phyloP scores from a whole-genome alignment of 2,329 filamentous ascomycete species.

The Penicillium decumbens region DNA sequence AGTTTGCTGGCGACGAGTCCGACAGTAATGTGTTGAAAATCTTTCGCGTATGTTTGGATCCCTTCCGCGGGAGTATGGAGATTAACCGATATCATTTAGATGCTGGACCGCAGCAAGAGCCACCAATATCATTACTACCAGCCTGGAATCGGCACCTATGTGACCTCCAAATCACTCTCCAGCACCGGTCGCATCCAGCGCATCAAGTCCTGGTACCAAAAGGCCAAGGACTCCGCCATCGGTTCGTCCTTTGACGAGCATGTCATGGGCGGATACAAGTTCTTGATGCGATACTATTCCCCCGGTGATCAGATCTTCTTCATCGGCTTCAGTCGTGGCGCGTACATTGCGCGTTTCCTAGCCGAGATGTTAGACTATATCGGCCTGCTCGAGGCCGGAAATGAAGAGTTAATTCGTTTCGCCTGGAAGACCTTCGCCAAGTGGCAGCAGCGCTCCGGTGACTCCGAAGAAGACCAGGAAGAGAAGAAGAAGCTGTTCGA shows the following conservation, averaged over 20 bases:
- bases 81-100: constrained; percentile 19
- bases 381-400: constrained; percentile 72
- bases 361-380: constrained; percentile 83
- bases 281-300: constrained; percentile 69
- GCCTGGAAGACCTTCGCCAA: constrained; percentile 61
- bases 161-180: constrained; percentile 34
- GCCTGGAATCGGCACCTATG: constrained; percentile 45
- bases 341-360: constrained; percentile 69
- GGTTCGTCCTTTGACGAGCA: constrained; percentile 77
- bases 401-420: constrained; percentile 79
- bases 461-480: constrained; percentile 26
- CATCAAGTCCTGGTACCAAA: constrained; percentile 52
- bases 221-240: constrained; percentile 62
- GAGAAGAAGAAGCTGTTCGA: constrained; percentile 54
- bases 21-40: constrained; percentile 48
- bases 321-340: constrained; percentile 69
- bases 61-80: neutral
- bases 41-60: constrained; percentile 36
- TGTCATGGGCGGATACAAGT: constrained; percentile 76
- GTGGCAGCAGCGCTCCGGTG: constrained; percentile 37
- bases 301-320: constrained; percentile 60
- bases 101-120: constrained; percentile 40
- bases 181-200: constrained; percentile 35
- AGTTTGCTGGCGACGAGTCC: constrained; percentile 41
- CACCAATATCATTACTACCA: constrained; percentile 44